phyloP scores from a whole-genome alignment of 2,329 filamentous ascomycete genomes.

The Cladophialophora yegresii region DNA sequence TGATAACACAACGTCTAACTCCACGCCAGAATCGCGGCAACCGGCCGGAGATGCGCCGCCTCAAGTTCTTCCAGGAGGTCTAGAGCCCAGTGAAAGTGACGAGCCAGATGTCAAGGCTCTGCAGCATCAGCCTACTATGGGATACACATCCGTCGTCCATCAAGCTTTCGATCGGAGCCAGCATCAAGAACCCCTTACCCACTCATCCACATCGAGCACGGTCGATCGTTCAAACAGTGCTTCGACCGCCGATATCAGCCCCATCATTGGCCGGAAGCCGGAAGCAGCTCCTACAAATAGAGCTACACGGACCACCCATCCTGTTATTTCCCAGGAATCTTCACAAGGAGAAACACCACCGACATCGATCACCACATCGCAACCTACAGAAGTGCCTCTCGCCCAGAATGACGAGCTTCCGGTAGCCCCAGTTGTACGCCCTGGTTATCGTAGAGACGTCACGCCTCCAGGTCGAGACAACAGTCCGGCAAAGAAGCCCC shows the following conservation, averaged over 20 bases:
- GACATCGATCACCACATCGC: constrained; percentile 39
- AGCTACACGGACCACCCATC: constrained; percentile 57
- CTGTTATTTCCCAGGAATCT: constrained; percentile 34
- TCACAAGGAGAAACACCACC: constrained; percentile 27
- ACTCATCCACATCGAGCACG: constrained; percentile 52
- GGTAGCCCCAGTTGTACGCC: constrained; percentile 48
- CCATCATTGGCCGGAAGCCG: constrained; percentile 63
- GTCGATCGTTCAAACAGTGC: constrained; percentile 63
- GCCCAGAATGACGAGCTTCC: constrained; percentile 28
- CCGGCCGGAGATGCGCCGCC: not conserved
- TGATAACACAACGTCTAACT: constrained; percentile 1
- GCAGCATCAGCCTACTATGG: constrained; percentile 57
- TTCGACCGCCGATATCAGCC: constrained; percentile 65
- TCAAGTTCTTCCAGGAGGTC: not conserved
- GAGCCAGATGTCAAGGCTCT: constrained; percentile 37
- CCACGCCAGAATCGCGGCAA: not conserved
- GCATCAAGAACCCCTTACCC: constrained; percentile 56
- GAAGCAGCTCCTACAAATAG: constrained; percentile 46
- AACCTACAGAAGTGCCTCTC: constrained; percentile 10
- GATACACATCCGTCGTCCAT: constrained; percentile 63
- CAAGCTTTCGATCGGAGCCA: constrained; percentile 65
- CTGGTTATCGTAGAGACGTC: constrained; percentile 59
- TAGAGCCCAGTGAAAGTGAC: not conserved
- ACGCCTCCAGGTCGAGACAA: constrained; percentile 61
- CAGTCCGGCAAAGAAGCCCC: constrained; percentile 62